Base-by-base conservation (phyloP, 148 eudicot species). In the Heliosperma pusillum region DNA sequence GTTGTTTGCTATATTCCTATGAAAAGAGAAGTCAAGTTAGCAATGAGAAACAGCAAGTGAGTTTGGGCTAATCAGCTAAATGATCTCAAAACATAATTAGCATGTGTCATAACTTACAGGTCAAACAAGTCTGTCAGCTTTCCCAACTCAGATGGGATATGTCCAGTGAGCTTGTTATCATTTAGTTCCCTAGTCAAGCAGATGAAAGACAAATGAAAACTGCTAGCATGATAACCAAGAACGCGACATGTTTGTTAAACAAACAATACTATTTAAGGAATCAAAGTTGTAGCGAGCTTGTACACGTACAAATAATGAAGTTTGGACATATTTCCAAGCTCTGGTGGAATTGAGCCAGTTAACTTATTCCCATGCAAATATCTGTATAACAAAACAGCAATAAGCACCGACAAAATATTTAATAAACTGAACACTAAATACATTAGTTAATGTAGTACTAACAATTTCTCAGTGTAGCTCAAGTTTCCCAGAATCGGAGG, bases 251-350 rank as follows among this genome's bases (percentile, higher is more conserved):
- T 2, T 56, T 57, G 3, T 9, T 56, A 36, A 5, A 21, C 21
- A 67, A 5, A 70, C 16, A 27, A 10, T 58, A 19, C 24, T 24
- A 58, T 7, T 4, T 3, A 13, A 22, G 66, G 62, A 76, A 70
- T 59, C 7, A 36, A 16, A 69, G 22, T 9, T 36, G 0, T 24
- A 5, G 61, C 33, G 17, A 16, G 10, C 26, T 19, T 7, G 9
- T 20, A 69, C 26, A 73, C 78, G 42, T 90, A 96, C 99, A 96
- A 82, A 73, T 92, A 96, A 83, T 96, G 99, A 33, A 96, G 97
- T 67, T 88, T 96, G 29, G 97, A 71, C 99, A 96, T 96, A 81
- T 96, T 96, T 73, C 99, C 99, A 1, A 96, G 97, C 88, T 96
- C 97, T 17, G 95, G 89, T 53, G 97, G 97, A 74, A 96, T 85